Conservation (phyloP, 2,329 filamentous ascomycete species). For the Venturia oleaginea region DNA sequence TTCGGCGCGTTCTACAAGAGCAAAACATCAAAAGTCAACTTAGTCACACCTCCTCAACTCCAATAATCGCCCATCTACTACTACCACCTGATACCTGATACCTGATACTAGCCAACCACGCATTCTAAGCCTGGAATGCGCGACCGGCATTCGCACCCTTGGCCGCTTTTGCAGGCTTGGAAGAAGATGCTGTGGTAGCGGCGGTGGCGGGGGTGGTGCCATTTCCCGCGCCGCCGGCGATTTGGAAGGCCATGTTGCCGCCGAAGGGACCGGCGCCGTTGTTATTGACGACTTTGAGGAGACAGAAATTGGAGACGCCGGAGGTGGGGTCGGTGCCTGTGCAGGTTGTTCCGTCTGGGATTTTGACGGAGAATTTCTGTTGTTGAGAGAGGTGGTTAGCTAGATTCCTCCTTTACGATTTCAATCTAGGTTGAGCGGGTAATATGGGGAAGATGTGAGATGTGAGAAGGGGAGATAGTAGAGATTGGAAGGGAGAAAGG, state of each 20-base stretch:
- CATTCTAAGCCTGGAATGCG: neutral
- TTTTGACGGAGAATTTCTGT: constrained; percentile 15
- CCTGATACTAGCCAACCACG: neutral
- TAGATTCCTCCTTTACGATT: neutral
- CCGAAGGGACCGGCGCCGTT: constrained; percentile 20
- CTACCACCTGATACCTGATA: too few relatives aligned
- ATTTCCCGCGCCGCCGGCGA: constrained; percentile 12
- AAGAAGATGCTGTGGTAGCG: neutral
- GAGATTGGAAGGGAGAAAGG: too few relatives aligned
- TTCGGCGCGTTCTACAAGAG: neutral
- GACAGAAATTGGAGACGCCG: neutral
- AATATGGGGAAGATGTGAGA: too few relatives aligned
- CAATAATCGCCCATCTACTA: neutral
- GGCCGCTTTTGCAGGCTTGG: neutral
- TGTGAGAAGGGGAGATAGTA: too few relatives aligned
- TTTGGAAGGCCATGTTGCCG: constrained; percentile 20
- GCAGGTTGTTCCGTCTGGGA: constrained; percentile 16
- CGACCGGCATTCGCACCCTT: neutral
- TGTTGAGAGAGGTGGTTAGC: neutral
- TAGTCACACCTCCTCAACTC: neutral
- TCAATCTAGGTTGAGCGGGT: too few relatives aligned
- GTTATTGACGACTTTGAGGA: constrained; percentile 1
- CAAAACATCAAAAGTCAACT: neutral
- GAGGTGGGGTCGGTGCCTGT: constrained; percentile 13
- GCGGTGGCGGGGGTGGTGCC: neutral